Base-by-base conservation (phyloP, 805 yeast species). In the Candida ponderosae region DNA sequence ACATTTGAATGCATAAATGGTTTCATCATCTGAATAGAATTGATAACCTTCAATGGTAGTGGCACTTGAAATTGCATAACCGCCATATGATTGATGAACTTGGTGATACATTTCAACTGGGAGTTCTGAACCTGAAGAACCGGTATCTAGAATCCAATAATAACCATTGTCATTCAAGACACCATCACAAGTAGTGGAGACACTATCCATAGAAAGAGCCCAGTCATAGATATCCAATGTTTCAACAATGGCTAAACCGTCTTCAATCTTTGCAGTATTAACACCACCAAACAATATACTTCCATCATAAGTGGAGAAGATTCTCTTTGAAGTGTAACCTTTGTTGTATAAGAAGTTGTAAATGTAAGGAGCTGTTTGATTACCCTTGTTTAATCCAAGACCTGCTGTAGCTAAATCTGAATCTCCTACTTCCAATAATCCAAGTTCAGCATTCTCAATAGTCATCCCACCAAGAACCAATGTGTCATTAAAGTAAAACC, bases 21-120 rank as follows among this genome's bases (percentile, higher is more conserved):
- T 8, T 13, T 24, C 28, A 13, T 7, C 13, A 11, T 9, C 14
- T 11, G 28, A 24, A 24, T 24, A 24, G 14, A 13, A 24, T 8
- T 14, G 28, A 13, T 8, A 24, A 43, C 65, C 70, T 13, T 47
- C 34, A 4, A 56, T 34, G 6, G 59, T 53, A 13, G 64, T 70
- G 2, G 50, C 49, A 46, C 55, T 56, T 29, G 63, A 43, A 33
- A 20, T 4, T 23, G 29, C 18, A 40, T 32, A n/a, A 30, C 44
- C 48, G 10, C 43, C 46, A 24, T 47, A 41, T 13, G 29, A n/a
- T 24, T 48, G 48, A 32, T 42, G 43, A 13, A 48, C 31, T 8
- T 31, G 33, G 32, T 45, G 43, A 31, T 34, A 48, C 5, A 39
- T 17, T 1, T 35, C 35, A 4, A 35, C 15, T 17, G 44, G 39